Evolutionary conservation across 305 asterid genomes (phyloP).

Genomic region (Ajuga reptans): DNA sequence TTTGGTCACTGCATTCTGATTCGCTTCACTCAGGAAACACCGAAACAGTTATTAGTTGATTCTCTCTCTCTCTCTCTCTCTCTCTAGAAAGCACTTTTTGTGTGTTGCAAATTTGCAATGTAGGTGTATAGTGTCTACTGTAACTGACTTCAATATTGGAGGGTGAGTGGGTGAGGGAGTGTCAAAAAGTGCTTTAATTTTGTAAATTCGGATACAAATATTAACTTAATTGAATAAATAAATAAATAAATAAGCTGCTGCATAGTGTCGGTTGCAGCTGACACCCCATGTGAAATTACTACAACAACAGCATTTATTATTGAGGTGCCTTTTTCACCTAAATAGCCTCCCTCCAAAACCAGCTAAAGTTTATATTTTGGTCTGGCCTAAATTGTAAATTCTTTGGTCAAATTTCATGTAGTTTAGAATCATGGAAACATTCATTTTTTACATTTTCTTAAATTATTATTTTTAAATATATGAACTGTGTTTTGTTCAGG

Average conservation of each 20-base stretch:
- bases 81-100: slow-evolving; percentile 16
- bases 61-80: slow-evolving; percentile 13
- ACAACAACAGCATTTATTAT: slow-evolving; percentile 12
- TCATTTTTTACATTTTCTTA: not conserved
- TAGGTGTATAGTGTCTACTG: not conserved
- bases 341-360: slow-evolving; percentile 8
- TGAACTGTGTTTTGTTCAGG: slow-evolving; percentile 30
- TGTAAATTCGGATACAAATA: not conserved
- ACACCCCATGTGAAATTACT: slow-evolving; percentile 37
- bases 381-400: slow-evolving; percentile 26
- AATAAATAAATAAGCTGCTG: not conserved
- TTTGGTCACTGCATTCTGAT: slow-evolving; percentile 6
- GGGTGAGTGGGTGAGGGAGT: slow-evolving; percentile 3
- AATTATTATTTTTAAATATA: no score
- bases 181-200: slow-evolving; percentile 8
- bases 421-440: slow-evolving; percentile 11
- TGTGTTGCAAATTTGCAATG: slow-evolving; percentile 1
- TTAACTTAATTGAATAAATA: not conserved
- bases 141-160: no score
- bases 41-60: slow-evolving; percentile 26
- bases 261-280: slow-evolving; percentile 31
- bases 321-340: not conserved
- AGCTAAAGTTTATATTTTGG: slow-evolving; percentile 4
- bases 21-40: not conserved
- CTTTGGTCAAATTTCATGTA: slow-evolving; percentile 18